Evolutionary conservation across 164 flowering plant species (phyloP).

Genomic region (Buxus sempervirens): DNA sequence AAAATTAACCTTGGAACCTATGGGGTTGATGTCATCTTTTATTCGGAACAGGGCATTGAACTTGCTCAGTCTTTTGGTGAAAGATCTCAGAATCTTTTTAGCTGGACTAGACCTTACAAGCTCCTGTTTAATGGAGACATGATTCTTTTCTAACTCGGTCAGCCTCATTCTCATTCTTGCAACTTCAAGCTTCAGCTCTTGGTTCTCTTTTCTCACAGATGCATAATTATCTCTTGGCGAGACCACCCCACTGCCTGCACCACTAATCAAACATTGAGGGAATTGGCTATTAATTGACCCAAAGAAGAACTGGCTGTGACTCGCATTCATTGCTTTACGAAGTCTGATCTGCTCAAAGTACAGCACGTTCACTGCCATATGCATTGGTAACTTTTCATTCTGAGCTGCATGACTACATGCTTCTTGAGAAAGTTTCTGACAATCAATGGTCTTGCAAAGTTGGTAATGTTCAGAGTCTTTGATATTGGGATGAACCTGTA

Average conservation of each 20-base stretch:
- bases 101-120: slow-evolving; percentile 74
- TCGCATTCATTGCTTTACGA: slow-evolving; percentile 82
- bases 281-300: slow-evolving; percentile 55
- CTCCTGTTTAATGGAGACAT: slow-evolving; percentile 92
- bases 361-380: slow-evolving; percentile 93
- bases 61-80: slow-evolving; percentile 61
- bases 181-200: slow-evolving; percentile 94
- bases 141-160: slow-evolving; percentile 92
- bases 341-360: slow-evolving; percentile 93
- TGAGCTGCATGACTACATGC: slow-evolving; percentile 99
- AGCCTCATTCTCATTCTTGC: slow-evolving; percentile 98
- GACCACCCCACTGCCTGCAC: slow-evolving; percentile 90
- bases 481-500: slow-evolving; percentile 86
- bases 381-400: slow-evolving; percentile 88
- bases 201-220: slow-evolving; percentile 90
- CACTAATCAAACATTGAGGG: slow-evolving; percentile 77
- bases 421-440: slow-evolving; percentile 92
- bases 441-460: slow-evolving; percentile 85
- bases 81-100: slow-evolving; percentile 64
- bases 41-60: slow-evolving; percentile 59
- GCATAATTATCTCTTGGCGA: slow-evolving; percentile 98
- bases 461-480: slow-evolving; percentile 81
- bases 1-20: slow-evolving; percentile 42
- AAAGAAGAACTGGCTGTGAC: slow-evolving; percentile 74
- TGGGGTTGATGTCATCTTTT: slow-evolving; percentile 40